phyloP scores from a whole-genome alignment of 257 asterid species.

The Jaltomata sinuosa region DNA sequence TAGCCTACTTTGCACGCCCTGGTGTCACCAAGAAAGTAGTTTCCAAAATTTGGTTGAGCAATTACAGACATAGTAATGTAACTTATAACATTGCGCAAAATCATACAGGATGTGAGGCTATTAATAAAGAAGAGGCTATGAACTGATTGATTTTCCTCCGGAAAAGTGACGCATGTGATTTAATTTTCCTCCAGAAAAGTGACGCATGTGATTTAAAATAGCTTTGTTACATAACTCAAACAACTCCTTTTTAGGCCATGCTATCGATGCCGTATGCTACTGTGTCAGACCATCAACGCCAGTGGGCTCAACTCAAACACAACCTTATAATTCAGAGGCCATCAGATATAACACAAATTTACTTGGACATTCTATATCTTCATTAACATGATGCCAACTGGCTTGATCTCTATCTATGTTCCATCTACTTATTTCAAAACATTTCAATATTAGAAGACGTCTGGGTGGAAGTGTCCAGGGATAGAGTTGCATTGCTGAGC shows the following conservation, averaged over 20 bases:
- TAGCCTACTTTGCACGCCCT: not conserved
- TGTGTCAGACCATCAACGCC: not conserved
- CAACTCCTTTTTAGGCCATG: not conserved
- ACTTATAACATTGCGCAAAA: not conserved
- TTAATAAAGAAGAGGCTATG: not conserved
- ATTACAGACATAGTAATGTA: not conserved
- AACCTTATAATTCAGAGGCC: not conserved
- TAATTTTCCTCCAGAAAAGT: no score
- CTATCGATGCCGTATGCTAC: not conserved
- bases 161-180: not conserved
- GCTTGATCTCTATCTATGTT: not conserved
- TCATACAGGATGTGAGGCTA: not conserved
- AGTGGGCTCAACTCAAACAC: not conserved
- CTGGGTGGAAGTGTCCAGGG: slow-evolving; percentile 56
- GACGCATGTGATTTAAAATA: not conserved
- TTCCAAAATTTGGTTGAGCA: not conserved
- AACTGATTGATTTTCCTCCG: not conserved
- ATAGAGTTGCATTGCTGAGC: slow-evolving; percentile 53
- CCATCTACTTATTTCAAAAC: not conserved
- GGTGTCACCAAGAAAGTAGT: not conserved
- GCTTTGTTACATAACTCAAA: not conserved
- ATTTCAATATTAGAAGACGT: slow-evolving; percentile 27
- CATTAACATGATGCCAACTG: not conserved
- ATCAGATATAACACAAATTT: not conserved
- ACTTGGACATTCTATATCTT: not conserved